Evolutionary conservation across 805 yeast species (phyloP).

Genomic region (Pichia thaimueangensis): DNA sequence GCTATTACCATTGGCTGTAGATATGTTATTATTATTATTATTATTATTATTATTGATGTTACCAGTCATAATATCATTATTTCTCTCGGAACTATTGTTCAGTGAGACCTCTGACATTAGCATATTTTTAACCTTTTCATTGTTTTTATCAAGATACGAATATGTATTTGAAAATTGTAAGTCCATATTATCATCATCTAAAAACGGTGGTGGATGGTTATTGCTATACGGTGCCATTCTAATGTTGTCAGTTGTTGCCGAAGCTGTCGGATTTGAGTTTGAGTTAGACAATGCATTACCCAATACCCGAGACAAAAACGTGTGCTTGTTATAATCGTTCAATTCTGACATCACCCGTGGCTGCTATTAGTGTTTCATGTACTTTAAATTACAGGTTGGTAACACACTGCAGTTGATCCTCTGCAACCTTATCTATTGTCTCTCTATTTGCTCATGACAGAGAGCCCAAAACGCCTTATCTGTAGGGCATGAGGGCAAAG

Average conservation of each 20-base stretch:
- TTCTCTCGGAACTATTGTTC: not conserved
- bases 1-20: not conserved
- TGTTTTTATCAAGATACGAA: conserved; percentile 13
- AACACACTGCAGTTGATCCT: too few relatives aligned
- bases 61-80: too few relatives aligned
- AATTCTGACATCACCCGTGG: conserved; percentile 6
- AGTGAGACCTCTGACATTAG: conserved; percentile 3
- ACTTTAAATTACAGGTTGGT: too few relatives aligned
- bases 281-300: conserved; percentile 2
- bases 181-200: conserved; percentile 25
- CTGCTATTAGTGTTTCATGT: too few relatives aligned
- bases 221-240: conserved; percentile 24
- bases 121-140: conserved; percentile 10
- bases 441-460: too few relatives aligned
- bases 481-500: too few relatives aligned
- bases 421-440: too few relatives aligned
- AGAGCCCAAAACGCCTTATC: too few relatives aligned
- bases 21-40: not conserved
- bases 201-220: conserved; percentile 22
- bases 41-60: not conserved
- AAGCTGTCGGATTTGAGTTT: not conserved
- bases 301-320: conserved; percentile 58
- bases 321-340: conserved; percentile 32
- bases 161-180: conserved; percentile 21
- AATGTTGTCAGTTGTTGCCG: too few relatives aligned